Percentiles rank a stretch among this genome's conserved stretches.
phyloP scores from a whole-genome alignment of 1,139 yeast species.

The Candida sanyaensis region DNA sequence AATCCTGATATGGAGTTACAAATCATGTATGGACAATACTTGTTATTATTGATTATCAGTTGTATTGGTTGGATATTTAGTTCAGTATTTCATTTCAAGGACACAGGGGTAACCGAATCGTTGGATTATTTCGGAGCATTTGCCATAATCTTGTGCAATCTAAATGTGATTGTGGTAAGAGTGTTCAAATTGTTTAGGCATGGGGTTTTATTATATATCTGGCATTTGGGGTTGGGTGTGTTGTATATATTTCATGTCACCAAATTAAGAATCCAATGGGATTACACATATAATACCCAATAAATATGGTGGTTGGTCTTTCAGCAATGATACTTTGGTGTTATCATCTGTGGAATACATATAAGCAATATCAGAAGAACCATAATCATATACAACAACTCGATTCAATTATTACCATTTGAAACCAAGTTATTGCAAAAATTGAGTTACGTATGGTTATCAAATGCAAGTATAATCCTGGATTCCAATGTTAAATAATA shows the following conservation, averaged over 20 bases:
- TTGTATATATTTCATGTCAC: constrained; percentile 30
- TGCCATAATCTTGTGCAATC: constrained; percentile 38
- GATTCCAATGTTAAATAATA: constrained; percentile 37
- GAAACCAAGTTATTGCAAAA: constrained; percentile 40
- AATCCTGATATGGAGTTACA: constrained; percentile 15
- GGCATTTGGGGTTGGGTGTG: constrained; percentile 16
- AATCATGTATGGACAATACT: constrained; percentile 34
- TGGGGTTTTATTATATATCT: constrained; percentile 12
- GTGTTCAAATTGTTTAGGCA: constrained; percentile 28
- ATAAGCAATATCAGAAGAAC: constrained; percentile 21
- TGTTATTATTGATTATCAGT: constrained; percentile 29
- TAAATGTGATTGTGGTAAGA: constrained; percentile 37
- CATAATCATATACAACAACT: constrained; percentile 32
- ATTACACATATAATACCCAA: constrained; percentile 40
- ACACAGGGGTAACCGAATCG: constrained; percentile 40
- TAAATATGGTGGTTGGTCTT: constrained; percentile 37
- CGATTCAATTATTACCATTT: constrained; percentile 41
- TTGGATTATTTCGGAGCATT: constrained; percentile 50
- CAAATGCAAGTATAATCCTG: constrained; percentile 28
- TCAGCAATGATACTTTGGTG: constrained; percentile 37
- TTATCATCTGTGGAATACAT: constrained; percentile 28
- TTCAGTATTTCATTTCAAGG: constrained; percentile 42
- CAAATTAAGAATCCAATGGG: constrained; percentile 36
- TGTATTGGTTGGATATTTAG: constrained; percentile 44
- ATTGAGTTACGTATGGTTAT: constrained; percentile 26